phyloP scores from a whole-genome alignment of 2,329 filamentous ascomycete species.

The Penicillium polonicum region DNA sequence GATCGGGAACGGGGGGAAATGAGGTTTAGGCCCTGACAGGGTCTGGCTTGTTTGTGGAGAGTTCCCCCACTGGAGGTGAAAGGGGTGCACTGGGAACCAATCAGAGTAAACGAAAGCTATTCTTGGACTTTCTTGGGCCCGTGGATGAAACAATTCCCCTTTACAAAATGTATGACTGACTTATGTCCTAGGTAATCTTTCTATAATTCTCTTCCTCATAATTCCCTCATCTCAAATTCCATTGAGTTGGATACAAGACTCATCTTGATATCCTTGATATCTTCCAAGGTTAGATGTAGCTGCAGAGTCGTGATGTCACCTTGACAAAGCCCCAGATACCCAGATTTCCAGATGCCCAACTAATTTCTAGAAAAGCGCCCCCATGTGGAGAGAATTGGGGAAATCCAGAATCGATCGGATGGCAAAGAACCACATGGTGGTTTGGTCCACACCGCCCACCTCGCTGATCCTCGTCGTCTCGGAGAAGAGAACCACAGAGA shows the following conservation, averaged over 20 bases:
- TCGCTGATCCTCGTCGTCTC: neutral
- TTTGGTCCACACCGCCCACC: constrained; percentile 3
- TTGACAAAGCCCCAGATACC: neutral
- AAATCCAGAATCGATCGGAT: neutral
- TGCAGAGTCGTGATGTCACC: constrained; percentile 2
- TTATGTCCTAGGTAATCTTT: no score
- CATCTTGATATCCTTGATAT: neutral
- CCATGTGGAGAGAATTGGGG: constrained; percentile 4
- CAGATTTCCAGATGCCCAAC: neutral
- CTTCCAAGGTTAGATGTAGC: neutral
- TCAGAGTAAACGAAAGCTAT: neutral
- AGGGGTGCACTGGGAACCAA: neutral
- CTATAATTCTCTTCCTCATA: no score
- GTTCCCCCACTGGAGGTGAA: constrained; percentile 1
- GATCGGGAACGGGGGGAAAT: constrained; percentile 8
- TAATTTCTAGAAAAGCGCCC: neutral
- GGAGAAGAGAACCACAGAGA: neutral
- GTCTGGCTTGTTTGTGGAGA: neutral
- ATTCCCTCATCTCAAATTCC: neutral
- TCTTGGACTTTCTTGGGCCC: constrained; percentile 10
- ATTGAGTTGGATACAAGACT: neutral
- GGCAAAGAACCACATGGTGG: neutral
- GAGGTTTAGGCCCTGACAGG: constrained; percentile 16
- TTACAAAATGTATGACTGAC: neutral
- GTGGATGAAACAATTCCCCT: constrained; percentile 13